A percentile compares a stretch with the other conserved stretches of the same genome.
phyloP scores from a whole-genome alignment of 2,329 filamentous ascomycete species.

The Lecanoromycetidae sp. region DNA sequence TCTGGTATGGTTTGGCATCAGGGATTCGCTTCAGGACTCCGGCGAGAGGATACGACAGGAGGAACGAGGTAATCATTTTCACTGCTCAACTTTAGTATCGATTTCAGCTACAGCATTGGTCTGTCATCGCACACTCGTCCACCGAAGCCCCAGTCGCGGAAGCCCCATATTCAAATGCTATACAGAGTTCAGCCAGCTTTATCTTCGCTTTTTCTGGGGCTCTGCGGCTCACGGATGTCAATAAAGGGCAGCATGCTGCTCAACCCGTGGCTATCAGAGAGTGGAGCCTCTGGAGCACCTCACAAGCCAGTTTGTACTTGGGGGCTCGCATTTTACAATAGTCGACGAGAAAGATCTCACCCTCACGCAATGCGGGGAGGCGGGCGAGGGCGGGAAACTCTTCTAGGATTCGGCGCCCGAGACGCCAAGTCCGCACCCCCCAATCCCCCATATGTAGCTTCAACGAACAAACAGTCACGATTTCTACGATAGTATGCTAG shows the following conservation, averaged over 20 bases:
- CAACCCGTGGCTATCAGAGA: background rate
- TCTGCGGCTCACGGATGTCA: constrained; percentile 40
- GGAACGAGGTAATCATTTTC: constrained; percentile 81
- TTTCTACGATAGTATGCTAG: too few species aligned
- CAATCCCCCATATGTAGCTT: too few species aligned
- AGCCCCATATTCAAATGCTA: constrained; percentile 51
- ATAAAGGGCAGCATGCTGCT: constrained; percentile 53
- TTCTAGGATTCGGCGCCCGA: too few species aligned
- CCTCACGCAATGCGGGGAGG: too few species aligned
- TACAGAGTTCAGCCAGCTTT: constrained; percentile 9
- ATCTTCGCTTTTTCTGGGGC: background rate
- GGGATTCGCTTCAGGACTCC: constrained; percentile 81
- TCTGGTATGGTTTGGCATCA: constrained; percentile 67
- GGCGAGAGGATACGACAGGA: constrained; percentile 85
- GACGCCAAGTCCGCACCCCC: too few species aligned
- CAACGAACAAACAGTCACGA: too few species aligned
- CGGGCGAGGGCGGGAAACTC: too few species aligned
- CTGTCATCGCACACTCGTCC: constrained; percentile 45
- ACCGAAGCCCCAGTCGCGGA: constrained; percentile 48
- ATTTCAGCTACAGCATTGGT: background rate
- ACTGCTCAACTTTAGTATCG: constrained; percentile 42
- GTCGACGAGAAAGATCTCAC: too few species aligned
- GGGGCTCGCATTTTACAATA: too few species aligned
- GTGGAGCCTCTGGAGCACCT: too few species aligned
- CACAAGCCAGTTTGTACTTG: too few species aligned